Evolutionary conservation across 768 basidiomycete species (phyloP), one percentile per base, ranked within the genome.

Genomic region (Hericium coralloides): DNA sequence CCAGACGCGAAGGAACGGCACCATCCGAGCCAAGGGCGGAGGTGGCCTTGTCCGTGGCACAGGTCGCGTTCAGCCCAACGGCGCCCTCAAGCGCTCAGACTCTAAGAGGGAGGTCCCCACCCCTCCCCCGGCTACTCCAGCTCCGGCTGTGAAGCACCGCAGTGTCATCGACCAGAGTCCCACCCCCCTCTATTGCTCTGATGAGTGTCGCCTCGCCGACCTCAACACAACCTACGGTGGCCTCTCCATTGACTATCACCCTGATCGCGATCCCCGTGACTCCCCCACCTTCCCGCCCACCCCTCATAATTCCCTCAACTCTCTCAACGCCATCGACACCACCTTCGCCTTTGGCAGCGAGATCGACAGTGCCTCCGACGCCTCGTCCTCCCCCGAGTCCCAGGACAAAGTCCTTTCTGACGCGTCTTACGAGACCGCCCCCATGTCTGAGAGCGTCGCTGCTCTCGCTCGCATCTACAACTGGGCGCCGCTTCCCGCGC

Each of bases 111-210:
- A 53, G 54, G 66, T 68, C 37, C 57, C 12, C 43, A 37, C 36
- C 14, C 55, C 47, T 49, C 58, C 67, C 55, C 66, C 60, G 43
- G 61, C 61, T 36, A 57, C 51, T 18, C 60, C 59, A 20, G 55
- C 67, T 3, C 45, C 67, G n/a, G 73, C 73, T 2, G 58, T 74
- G 47, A 80, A 81, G 66, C 75, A 79, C 45, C 82, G 82, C 49
- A 82, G 82, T 12, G 75, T 89, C 71, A 90, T 91, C 72, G 87
- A 89, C 72, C 87, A 87, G 68, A 76, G 76, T 1, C 89, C 87
- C n/a, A 82, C 80, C 1, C 89, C 89, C 18, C 78, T 92, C 58
- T 92, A 92, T 72, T 92, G 89, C 71, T 91, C 89, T 1, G 86
- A 89, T 60, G 79, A 85, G 64, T 92, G 89, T 67, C 76, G 80